Base-by-base conservation (phyloP, 1,139 yeast species). In the Schizosaccharomyces versatilis region DNA sequence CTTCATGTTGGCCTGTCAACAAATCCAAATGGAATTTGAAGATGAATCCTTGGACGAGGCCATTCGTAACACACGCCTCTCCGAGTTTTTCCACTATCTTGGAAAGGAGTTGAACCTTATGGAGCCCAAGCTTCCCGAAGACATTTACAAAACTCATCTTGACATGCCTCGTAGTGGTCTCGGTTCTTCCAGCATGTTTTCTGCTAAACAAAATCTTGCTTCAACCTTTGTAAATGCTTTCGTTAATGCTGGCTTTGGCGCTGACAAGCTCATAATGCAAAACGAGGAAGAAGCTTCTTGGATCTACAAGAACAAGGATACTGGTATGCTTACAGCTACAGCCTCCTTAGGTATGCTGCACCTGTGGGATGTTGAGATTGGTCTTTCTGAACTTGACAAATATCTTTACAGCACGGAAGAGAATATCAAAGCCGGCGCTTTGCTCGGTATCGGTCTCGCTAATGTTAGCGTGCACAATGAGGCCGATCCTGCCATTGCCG, bases 181-280 rank as follows among this genome's bases (percentile, higher is more conserved):
- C 40, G 73, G 78, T 39, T 76, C 82, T 2, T 69, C 71, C 1
- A 76, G 82, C n/a, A 73, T 86, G 61, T 96, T 86, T 67, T 84
- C 95, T 49, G 95, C 96, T 17, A 88, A 86, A 66, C 97, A 90
- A 68, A 90, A 88, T 66, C 74, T 90, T 63, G 98, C 97, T n/a
- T 80, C 94, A 6, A 78, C 93, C 17, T 90, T 93, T 69, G 97
- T 88, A 54, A 93, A 86, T 65, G 84, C 90, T 3, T 85, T 88
- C 66, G 75, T 86, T 61, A 93, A 90, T 68, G 77, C 90, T 62
- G 98, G 98, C 57, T 88, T 78, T 65, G 88, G 94, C 59, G 75
- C 77, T 55, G 97, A 90, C 67, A 85, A 84, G 66, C 73, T 88
- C 61, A 72, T 88, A 59, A 61, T 65, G 47, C 61, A 62, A 9